Evolutionary conservation across 139 green algal species (phyloP).

Genomic region (Haematococcus lacustris): DNA sequence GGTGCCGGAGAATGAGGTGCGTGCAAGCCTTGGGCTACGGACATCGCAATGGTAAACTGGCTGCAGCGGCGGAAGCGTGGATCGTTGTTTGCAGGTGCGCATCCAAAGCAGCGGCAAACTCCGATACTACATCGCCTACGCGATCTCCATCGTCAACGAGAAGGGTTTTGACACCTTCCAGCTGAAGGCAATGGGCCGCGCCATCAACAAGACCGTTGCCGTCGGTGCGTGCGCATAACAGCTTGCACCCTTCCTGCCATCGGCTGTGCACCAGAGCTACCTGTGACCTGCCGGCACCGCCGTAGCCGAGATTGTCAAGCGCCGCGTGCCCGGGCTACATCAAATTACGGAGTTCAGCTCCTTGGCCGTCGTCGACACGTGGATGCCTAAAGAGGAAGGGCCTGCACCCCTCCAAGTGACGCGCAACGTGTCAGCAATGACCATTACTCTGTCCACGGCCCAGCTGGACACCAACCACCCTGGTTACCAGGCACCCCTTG

Average conservation of each 20-base stretch:
- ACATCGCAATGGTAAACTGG: no score
- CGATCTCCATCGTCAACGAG: constrained; percentile 57
- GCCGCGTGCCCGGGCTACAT: constrained; percentile 71
- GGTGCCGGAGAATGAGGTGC: no score
- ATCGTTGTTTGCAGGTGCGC: not conserved
- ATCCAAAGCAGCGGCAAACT: not conserved
- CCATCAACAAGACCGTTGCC: constrained; percentile 87
- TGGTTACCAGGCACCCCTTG: constrained; percentile 78
- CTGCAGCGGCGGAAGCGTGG: no score
- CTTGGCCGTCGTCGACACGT: constrained; percentile 14
- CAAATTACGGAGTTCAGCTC: constrained; percentile 66
- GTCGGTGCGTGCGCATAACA: constrained; percentile 37
- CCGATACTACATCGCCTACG: not conserved
- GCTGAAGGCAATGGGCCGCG: constrained; percentile 80
- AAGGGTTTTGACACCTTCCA: constrained; percentile 55
- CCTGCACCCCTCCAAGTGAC: constrained; percentile 56
- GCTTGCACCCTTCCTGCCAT: not conserved
- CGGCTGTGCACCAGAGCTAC: constrained; percentile 50
- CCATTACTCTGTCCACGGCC: constrained; percentile 67
- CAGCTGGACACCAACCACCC: constrained; percentile 43
- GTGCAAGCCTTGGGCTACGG: no score
- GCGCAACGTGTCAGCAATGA: constrained; percentile 74
- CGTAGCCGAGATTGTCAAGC: constrained; percentile 85
- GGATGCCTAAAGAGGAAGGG: constrained; percentile 71
- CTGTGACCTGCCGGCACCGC: not conserved